Percentiles rank a stretch among this genome's conserved stretches.
phyloP scores from a whole-genome alignment of 345 rosid species.

The Eutrema japonicum region DNA sequence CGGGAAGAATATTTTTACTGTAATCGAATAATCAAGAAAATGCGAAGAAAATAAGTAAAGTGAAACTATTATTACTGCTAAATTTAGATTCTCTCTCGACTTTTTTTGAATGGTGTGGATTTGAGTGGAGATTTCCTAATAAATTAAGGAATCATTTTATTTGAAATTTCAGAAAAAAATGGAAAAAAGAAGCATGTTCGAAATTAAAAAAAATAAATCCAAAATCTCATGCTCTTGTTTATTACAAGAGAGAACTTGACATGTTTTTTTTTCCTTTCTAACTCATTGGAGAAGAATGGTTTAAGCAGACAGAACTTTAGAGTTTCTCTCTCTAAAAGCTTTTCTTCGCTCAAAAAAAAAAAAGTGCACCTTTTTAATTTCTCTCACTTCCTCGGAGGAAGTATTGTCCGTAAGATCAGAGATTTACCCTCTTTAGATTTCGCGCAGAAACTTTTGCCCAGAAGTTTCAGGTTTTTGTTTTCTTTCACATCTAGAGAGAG shows the following conservation, averaged over 20 bases:
- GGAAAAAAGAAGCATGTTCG: conserved; percentile 17
- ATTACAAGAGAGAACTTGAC: neutral
- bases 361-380: neutral
- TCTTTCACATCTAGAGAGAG: conserved; percentile 21
- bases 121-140: conserved; percentile 30
- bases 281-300: conserved; percentile 26
- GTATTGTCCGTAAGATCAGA: conserved; percentile 41
- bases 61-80: neutral
- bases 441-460: conserved; percentile 31
- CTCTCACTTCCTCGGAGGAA: conserved; percentile 25
- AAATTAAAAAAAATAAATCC: neutral
- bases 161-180: neutral
- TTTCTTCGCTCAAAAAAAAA: conserved; percentile 17
- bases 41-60: conserved; percentile 26
- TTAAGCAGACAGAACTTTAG: neutral
- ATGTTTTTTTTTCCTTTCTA: neutral
- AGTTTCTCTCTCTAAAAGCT: conserved; percentile 22
- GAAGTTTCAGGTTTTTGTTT: neutral
- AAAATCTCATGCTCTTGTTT: neutral
- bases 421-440: conserved; percentile 37
- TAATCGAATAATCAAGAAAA: conserved; percentile 13
- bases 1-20: conserved; percentile 2
- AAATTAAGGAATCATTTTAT: neutral
- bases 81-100: conserved; percentile 27
- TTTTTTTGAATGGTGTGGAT: conserved; percentile 4